phyloP scores from a whole-genome alignment of 1,284 basidiomycete species.

The Chalciporus sp. region DNA sequence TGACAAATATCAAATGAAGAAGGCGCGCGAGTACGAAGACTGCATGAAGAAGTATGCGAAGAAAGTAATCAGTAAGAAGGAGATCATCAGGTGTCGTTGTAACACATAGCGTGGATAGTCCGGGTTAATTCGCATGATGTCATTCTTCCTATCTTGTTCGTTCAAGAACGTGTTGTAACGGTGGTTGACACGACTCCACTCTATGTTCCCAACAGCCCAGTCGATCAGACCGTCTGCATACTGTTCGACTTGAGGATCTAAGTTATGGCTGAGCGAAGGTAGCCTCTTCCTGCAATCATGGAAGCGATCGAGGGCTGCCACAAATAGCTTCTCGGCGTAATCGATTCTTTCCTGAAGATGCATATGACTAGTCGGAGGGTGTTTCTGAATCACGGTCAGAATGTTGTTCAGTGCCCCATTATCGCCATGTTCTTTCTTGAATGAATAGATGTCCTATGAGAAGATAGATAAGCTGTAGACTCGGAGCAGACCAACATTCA shows the following conservation, averaged over 20 bases:
- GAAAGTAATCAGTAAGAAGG: constrained; percentile 10
- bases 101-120: constrained; percentile 1
- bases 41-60: constrained; percentile 11
- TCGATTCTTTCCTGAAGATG: constrained; percentile 22
- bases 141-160: constrained; percentile 25
- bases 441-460: constrained; percentile 31
- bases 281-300: constrained; percentile 19
- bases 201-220: constrained; percentile 29
- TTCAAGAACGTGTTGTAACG: constrained; percentile 30
- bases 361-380: constrained; percentile 20
- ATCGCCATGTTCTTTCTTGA: constrained; percentile 32
- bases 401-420: constrained; percentile 32
- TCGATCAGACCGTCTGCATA: constrained; percentile 34
- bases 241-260: constrained; percentile 19
- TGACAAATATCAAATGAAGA: not conserved
- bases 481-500: not conserved
- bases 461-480: not conserved
- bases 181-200: constrained; percentile 31
- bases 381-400: constrained; percentile 25
- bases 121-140: constrained; percentile 23
- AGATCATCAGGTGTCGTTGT: constrained; percentile 7
- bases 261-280: constrained; percentile 18
- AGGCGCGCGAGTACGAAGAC: not conserved
- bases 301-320: constrained; percentile 24
- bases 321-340: constrained; percentile 15